Percentiles rank a stretch among this genome's conserved stretches.
Evolutionary conservation across 2,329 filamentous ascomycete species (phyloP).

Genomic region (Penicillium sp.): DNA sequence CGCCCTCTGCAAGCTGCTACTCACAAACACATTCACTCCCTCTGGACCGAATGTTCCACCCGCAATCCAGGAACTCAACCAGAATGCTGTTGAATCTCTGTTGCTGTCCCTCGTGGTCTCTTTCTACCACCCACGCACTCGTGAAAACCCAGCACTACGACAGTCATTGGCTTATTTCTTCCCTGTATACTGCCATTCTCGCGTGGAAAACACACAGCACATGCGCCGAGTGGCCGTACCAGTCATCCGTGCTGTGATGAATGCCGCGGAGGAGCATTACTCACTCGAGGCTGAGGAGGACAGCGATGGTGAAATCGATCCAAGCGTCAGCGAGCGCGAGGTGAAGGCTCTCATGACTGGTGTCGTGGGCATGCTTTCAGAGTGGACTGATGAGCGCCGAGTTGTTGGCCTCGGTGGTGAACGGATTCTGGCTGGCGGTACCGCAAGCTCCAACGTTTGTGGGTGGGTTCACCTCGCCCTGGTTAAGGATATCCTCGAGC

Average conservation of each 20-base stretch:
- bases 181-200: slow-evolving; percentile 88
- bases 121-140: slow-evolving; percentile 85
- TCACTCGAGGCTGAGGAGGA: slow-evolving; percentile 70
- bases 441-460: slow-evolving; percentile 58
- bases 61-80: slow-evolving; percentile 45
- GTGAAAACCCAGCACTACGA: slow-evolving; percentile 74
- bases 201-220: slow-evolving; percentile 74
- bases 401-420: slow-evolving; percentile 60
- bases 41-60: slow-evolving; percentile 53
- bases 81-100: slow-evolving; percentile 66
- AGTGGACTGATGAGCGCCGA: slow-evolving; percentile 94
- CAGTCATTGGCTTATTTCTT: slow-evolving; percentile 92
- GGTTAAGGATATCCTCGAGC: slow-evolving; percentile 73
- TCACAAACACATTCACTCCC: slow-evolving; percentile 67
- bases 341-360: slow-evolving; percentile 62
- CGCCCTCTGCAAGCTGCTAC: slow-evolving; percentile 80
- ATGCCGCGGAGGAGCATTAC: slow-evolving; percentile 61
- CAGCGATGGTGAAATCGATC: slow-evolving; percentile 70
- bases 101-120: slow-evolving; percentile 78
- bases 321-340: slow-evolving; percentile 68
- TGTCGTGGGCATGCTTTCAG: slow-evolving; percentile 73
- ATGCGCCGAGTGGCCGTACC: slow-evolving; percentile 74
- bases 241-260: slow-evolving; percentile 67
- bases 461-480: slow-evolving; percentile 79
- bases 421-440: slow-evolving; percentile 45